Percentiles rank a stretch among this genome's conserved stretches.
phyloP scores from a whole-genome alignment of 176 grass and related monocot genomes.

The Avena atlantica region DNA sequence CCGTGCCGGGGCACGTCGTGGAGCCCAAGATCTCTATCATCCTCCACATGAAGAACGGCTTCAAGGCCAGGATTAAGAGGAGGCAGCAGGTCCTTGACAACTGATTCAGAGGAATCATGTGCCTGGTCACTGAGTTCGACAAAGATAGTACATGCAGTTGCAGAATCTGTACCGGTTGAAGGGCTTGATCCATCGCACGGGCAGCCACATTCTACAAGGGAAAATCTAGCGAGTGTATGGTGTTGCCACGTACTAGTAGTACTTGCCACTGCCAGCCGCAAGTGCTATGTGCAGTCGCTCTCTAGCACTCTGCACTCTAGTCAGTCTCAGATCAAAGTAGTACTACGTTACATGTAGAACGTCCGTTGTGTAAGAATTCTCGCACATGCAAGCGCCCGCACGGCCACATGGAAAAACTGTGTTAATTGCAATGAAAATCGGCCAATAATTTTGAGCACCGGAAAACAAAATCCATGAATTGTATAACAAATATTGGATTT shows the following conservation, averaged over 20 bases:
- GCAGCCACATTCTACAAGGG: background rate
- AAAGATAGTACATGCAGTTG: background rate
- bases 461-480: too few species aligned
- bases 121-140: background rate
- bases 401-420: too few species aligned
- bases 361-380: too few species aligned
- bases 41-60: constrained; percentile 17
- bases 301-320: background rate
- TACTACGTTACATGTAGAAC: background rate
- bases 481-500: too few species aligned
- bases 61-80: constrained; percentile 30
- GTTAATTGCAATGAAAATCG: too few species aligned
- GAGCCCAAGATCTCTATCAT: constrained; percentile 32
- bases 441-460: too few species aligned
- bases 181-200: background rate
- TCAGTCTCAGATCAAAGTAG: background rate
- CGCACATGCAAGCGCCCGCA: too few species aligned
- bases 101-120: constrained; percentile 37
- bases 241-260: background rate
- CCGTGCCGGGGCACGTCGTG: background rate
- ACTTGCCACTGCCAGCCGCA: background rate
- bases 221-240: background rate
- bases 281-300: background rate
- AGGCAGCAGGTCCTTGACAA: background rate
- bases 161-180: background rate